phyloP scores from a whole-genome alignment of 2,329 filamentous ascomycete genomes.

The Diaporthe eres region DNA sequence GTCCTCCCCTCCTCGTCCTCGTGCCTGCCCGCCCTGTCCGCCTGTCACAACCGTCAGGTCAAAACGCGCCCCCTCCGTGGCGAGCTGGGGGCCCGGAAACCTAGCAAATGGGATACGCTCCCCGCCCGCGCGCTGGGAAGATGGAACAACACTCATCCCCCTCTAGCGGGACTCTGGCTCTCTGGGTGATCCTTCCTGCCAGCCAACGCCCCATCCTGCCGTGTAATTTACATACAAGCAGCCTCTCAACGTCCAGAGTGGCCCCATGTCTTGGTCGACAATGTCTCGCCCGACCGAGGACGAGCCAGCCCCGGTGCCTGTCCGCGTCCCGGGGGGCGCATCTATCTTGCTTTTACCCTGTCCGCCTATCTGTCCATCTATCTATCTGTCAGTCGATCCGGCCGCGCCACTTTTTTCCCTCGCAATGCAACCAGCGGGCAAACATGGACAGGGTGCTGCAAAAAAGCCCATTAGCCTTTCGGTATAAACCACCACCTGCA shows the following conservation, averaged over 20 bases:
- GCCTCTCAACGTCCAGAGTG: slow-evolving; percentile 7
- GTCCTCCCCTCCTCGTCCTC: background rate
- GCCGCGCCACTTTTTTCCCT: background rate
- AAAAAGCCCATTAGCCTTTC: slow-evolving; percentile 1
- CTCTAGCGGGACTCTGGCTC: background rate
- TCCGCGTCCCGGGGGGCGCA: background rate
- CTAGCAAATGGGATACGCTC: background rate
- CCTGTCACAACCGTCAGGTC: slow-evolving; percentile 14
- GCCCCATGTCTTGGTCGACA: slow-evolving; percentile 14
- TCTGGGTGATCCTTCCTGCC: slow-evolving; percentile 4
- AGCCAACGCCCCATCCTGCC: background rate
- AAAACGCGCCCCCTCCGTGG: slow-evolving; percentile 1
- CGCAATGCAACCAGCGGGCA: background rate
- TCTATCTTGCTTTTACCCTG: slow-evolving; percentile 4
- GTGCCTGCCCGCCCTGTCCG: background rate
- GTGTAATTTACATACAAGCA: background rate
- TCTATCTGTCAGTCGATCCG: slow-evolving; percentile 14
- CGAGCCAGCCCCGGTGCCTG: slow-evolving; percentile 5
- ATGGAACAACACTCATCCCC: slow-evolving; percentile 26
- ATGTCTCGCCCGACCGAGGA: slow-evolving; percentile 18
- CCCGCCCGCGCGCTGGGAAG: slow-evolving; percentile 14
- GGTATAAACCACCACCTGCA: slow-evolving; percentile 30
- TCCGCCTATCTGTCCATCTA: background rate
- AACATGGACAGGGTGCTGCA: background rate
- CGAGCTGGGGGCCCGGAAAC: slow-evolving; percentile 24